Evolutionary conservation across 2,329 filamentous ascomycete genomes (phyloP), one percentile per base, ranked within the genome.

Genomic region (Clarireedia sp.): DNA sequence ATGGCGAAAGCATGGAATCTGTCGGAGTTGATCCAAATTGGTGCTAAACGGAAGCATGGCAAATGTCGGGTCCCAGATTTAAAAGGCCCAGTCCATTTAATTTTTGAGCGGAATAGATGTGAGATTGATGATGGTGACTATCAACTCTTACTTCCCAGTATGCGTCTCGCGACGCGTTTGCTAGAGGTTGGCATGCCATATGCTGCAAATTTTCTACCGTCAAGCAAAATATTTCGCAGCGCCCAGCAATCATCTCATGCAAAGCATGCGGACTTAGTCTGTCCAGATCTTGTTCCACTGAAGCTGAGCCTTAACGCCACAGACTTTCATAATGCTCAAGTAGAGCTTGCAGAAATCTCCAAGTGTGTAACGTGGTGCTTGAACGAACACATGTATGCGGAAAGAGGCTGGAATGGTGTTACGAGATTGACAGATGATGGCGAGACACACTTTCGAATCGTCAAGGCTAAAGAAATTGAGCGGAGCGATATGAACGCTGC

Each of bases 141-240:
- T 41, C 29, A 54, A 14, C 5, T 58, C 2, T 62, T 67, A 19
- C 46, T 58, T 1, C 64, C 61, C 10, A 64, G 61, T 38, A 60
- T 67, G 57, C 62, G 57, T 26, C 56, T 67, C 14, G 64, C 64
- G 21, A 59, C 60, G 7, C 57, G 60, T 9, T 52, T 66, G 16
- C 23, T 66, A 17, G 43, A 58, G 16, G 59, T 59, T 3, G 63
- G 60, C 8, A 57, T 62, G 48, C 60, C 59, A 26, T 66, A 63
- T 44, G 48, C 65, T 24, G 53, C 59, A 16, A 58, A 37, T 43
- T 67, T 66, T 46, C 53, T 66, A 2, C 63, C 62, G 10, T 53
- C 57, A 5, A 51, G 59, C n/a, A 38, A 47, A 24, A 37, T 60
- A 8, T 54, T 54, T 29, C 52, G 38, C 16, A 23, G 17, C 6